Percentiles rank a stretch among this genome's conserved stretches.
Conservation (phyloP, 257 asterid species). For the Primulina eburnea region DNA sequence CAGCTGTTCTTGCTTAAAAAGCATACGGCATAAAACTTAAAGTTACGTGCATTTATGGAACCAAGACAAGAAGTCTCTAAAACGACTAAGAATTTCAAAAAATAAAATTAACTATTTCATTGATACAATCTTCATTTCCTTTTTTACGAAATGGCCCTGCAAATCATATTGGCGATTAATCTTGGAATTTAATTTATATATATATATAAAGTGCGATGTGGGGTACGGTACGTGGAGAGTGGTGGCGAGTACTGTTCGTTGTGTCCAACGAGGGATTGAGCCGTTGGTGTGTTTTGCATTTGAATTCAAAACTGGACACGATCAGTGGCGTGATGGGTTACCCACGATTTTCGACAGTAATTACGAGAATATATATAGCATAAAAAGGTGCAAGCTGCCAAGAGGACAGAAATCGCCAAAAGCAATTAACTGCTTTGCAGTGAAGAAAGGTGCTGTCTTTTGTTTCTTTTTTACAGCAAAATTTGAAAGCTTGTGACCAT, state of each 20-base stretch:
- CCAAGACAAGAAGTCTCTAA: neutral
- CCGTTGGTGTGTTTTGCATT: slow-evolving; percentile 42
- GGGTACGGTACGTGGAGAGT: slow-evolving; percentile 23
- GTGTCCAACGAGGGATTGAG: slow-evolving; percentile 25
- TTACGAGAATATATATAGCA: slow-evolving; percentile 36
- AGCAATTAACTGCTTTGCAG: neutral
- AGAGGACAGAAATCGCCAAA: neutral
- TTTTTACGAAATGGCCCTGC: no score
- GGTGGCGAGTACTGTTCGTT: slow-evolving; percentile 18
- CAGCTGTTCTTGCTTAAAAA: slow-evolving; percentile 26
- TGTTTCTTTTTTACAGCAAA: neutral
- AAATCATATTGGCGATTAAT: no score
- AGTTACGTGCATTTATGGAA: slow-evolving; percentile 23
- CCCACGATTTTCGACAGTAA: slow-evolving; percentile 21
- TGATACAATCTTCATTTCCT: no score
- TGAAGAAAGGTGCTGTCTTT: neutral
- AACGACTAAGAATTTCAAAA: neutral
- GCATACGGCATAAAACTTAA: slow-evolving; percentile 20
- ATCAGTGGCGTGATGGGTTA: neutral
- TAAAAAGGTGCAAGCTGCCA: slow-evolving; percentile 25
- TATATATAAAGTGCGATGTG: no score
- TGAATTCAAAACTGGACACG: slow-evolving; percentile 49
- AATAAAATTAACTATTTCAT: neutral
- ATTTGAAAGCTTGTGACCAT: no score
- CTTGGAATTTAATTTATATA: no score